phyloP scores from a whole-genome alignment of 768 basidiomycete species.

The Rhizopogon vesiculosus region DNA sequence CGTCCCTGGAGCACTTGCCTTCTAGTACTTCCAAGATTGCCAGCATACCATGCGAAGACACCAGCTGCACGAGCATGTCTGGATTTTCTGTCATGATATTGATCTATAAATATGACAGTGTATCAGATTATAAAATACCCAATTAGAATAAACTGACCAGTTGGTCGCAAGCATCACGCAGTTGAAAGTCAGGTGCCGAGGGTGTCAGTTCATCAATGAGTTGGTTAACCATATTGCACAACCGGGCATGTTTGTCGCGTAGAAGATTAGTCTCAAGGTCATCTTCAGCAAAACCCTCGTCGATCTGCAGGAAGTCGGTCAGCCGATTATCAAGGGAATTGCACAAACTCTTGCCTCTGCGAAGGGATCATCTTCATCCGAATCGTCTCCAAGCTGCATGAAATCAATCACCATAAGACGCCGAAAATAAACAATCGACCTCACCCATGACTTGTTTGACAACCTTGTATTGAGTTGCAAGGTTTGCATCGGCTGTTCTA shows the following conservation, averaged over 20 bases:
- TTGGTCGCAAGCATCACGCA: conserved; percentile 84
- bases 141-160: conserved; percentile 47
- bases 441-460: conserved; percentile 88
- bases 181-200: conserved; percentile 73
- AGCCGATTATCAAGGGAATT: conserved; percentile 1
- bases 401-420: background rate
- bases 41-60: conserved; percentile 91
- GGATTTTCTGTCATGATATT: conserved; percentile 71
- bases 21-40: conserved; percentile 93
- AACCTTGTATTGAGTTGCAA: conserved; percentile 82
- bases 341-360: conserved; percentile 58
- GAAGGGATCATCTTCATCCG: conserved; percentile 94
- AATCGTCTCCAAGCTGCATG: conserved; percentile 67
- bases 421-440: conserved; percentile 7
- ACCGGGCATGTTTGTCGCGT: conserved; percentile 88
- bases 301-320: conserved; percentile 49
- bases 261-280: conserved; percentile 90
- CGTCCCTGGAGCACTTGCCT: conserved; percentile 79
- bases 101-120: conserved; percentile 41
- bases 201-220: conserved; percentile 85
- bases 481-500: conserved; percentile 63
- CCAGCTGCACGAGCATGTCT: conserved; percentile 85
- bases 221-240: conserved; percentile 76
- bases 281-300: conserved; percentile 89
- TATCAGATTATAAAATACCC: background rate